Percentiles rank a stretch among this genome's conserved stretches.
These are phyloP conservation scores for Mikania micrantha DNA, from an alignment of 129 eudicot genomes.

Conservation along the genomic window DNA sequence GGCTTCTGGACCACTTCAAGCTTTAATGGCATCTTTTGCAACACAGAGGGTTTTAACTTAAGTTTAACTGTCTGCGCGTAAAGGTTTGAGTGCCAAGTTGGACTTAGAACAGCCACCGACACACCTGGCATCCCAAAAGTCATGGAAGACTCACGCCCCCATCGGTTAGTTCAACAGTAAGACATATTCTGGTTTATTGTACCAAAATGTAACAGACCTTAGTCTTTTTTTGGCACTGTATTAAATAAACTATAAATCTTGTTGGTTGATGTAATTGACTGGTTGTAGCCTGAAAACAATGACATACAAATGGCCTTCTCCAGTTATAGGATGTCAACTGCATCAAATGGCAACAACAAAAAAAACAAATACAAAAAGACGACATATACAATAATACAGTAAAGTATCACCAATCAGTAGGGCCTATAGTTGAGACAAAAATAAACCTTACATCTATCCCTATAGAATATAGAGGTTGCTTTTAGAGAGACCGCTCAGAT, in stretches of 20 bases:
- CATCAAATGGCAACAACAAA: background rate
- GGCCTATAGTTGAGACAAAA: no score
- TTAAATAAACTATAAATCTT: no score
- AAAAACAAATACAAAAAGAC: no score
- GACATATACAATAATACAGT: no score
- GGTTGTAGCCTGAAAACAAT: background rate
- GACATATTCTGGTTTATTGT: background rate
- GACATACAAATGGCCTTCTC: background rate
- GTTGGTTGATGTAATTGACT: background rate
- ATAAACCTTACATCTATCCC: no score
- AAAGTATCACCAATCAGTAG: no score
- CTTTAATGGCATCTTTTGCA: background rate
- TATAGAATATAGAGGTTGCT: no score
- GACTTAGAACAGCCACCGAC: no score
- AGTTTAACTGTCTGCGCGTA: background rate
- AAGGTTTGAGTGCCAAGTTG: background rate
- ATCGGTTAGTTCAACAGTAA: background rate
- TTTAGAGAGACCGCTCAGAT: no score
- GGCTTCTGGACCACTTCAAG: slow-evolving; percentile 4
- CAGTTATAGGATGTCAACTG: background rate
- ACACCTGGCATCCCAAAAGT: background rate
- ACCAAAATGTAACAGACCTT: background rate
- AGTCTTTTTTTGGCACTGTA: background rate
- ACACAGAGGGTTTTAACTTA: background rate
- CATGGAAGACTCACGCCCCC: background rate